Evolutionary conservation across 352 stramenopile genomes (phyloP), one percentile per base, ranked within the genome.

Genomic region (Halophytophthora batemanensis): DNA sequence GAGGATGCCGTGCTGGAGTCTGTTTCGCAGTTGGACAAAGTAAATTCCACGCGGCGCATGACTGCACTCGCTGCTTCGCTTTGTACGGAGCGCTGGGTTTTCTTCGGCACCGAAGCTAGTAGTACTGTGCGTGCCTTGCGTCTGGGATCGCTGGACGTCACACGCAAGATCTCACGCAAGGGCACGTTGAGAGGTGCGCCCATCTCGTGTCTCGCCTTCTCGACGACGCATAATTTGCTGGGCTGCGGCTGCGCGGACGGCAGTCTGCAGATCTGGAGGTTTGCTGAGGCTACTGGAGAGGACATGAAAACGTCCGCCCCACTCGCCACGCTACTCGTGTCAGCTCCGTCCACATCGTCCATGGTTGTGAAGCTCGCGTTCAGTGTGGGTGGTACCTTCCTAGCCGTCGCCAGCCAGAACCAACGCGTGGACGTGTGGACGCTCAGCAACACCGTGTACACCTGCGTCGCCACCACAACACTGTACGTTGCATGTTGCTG

Each of bases 151-250:
- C 57, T 50, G 12, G 80, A 82, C 22, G 56, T 66, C 45, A 67
- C 69, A 8, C 84, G 85, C 49, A 87, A 90, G 59, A 86, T 93
- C 28, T 67, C 76, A 2, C 79, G 82, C 33, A 91, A 91, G 47
- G 77, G 66, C 17, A 56, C 73, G 21, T 80, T 76, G 50, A 74
- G 80, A 40, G 86, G 61, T 49, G 74, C 62, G 40, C 71, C 78
- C 2, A 53, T 89, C 31, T 61, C 68, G 17, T 66, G 56, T 8
- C 56, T 93, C 8, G 64, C 80, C 22, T 93, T 86, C 56, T 60
- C 72, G 19, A 86, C 80, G 0, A 17, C 66, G 17, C 50, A 62
- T 0, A 71, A 69, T 15, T 58, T 84, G n/a, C 62, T 93, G 11
- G 76, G 56, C 8, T 87, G 67, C 2, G 82, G 82, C 5, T 78